These are phyloP conservation scores for Quercus tomentella DNA, from an alignment of 331 rosid genomes.

Conservation along the genomic window DNA sequence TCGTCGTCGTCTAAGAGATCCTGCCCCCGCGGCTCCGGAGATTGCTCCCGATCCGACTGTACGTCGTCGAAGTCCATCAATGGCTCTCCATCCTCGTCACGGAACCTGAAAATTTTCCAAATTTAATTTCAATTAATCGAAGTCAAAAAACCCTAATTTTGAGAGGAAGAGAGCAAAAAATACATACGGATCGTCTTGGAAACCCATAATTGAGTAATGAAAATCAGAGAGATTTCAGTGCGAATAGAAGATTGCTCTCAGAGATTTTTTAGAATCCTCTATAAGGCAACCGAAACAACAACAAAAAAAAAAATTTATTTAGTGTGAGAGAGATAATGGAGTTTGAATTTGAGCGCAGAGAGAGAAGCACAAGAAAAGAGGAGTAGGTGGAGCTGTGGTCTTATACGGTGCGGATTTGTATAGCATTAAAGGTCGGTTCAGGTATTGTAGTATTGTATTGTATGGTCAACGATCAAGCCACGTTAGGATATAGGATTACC, in stretches of 20 bases:
- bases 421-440: too few relatives aligned
- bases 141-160: slow-evolving; percentile 7
- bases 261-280: too few relatives aligned
- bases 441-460: too few relatives aligned
- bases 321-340: too few relatives aligned
- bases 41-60: slow-evolving; percentile 66
- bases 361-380: too few relatives aligned
- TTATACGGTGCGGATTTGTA: too few relatives aligned
- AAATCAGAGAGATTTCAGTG: neutral
- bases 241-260: neutral
- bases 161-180: neutral
- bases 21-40: slow-evolving; percentile 60
- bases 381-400: too few relatives aligned
- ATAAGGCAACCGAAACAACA: too few relatives aligned
- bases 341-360: too few relatives aligned
- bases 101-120: slow-evolving; percentile 52
- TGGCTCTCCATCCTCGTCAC: slow-evolving; percentile 97
- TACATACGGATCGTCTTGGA: slow-evolving; percentile 77
- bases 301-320: too few relatives aligned
- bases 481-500: too few relatives aligned
- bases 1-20: slow-evolving; percentile 46
- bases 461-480: too few relatives aligned
- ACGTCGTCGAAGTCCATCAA: slow-evolving; percentile 86
- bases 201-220: slow-evolving; percentile 43
- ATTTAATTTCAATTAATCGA: slow-evolving; percentile 5